These are phyloP conservation scores for Cichorium intybus DNA, from an alignment of 140 eudicot genomes.

Conservation along the genomic window DNA sequence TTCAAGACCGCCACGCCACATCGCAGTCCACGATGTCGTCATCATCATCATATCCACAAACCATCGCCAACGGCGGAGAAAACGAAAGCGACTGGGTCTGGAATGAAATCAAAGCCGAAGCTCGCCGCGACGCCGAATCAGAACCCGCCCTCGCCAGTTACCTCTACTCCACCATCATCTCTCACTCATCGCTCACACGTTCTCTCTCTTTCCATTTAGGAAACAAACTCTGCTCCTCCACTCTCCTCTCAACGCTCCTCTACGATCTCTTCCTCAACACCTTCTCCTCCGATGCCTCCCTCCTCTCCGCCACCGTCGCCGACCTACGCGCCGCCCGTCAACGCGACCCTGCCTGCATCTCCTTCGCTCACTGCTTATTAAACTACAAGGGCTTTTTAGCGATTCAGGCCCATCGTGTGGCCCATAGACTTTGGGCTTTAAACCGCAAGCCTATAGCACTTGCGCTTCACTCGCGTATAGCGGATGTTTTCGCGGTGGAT, in stretches of 20 bases:
- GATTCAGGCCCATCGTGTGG: conserved; percentile 61
- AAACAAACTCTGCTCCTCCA: conserved; percentile 85
- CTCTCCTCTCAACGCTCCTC: conserved; percentile 71
- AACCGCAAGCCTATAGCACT: conserved; percentile 60
- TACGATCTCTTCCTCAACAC: conserved; percentile 80
- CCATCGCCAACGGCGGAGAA: conserved; percentile 21
- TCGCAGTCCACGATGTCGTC: conserved; percentile 8
- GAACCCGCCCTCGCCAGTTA: conserved; percentile 94
- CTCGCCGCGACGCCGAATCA: conserved; percentile 77
- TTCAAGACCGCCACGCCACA: conserved; percentile 13
- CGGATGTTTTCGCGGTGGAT: conserved; percentile 69
- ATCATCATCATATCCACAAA: background rate
- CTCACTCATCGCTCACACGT: conserved; percentile 72
- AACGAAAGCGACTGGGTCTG: conserved; percentile 62
- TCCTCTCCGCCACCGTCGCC: conserved; percentile 70
- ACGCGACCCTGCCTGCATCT: conserved; percentile 89
- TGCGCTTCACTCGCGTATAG: conserved; percentile 56
- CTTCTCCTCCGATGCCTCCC: conserved; percentile 51
- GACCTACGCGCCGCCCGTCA: conserved; percentile 73
- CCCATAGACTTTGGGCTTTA: conserved; percentile 61
- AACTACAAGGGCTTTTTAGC: conserved; percentile 42
- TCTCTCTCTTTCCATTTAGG: conserved; percentile 83
- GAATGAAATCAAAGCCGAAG: conserved; percentile 73
- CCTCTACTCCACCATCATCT: conserved; percentile 75
- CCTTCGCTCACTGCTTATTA: conserved; percentile 77